These are phyloP conservation scores for Neofusicoccum cordaticola DNA, from an alignment of 2,329 filamentous ascomycete species.

Conservation along the genomic window DNA sequence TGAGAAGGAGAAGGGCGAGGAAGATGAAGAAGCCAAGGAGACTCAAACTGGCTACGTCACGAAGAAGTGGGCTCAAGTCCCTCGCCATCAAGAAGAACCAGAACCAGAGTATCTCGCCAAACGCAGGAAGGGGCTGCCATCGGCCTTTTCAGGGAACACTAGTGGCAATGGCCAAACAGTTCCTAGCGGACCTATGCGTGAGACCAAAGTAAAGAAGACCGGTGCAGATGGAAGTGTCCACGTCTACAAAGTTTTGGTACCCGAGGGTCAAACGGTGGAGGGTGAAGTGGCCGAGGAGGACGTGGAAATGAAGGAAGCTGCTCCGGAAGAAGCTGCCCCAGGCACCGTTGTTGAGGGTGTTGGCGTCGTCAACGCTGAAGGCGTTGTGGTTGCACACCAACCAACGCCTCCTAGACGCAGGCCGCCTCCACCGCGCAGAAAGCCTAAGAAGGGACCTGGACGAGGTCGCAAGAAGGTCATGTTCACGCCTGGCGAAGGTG, in stretches of 20 bases:
- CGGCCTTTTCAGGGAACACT: conserved; percentile 28
- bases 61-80: conserved; percentile 58
- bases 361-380: conserved; percentile 60
- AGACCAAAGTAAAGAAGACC: conserved; percentile 74
- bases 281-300: conserved; percentile 70
- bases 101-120: conserved; percentile 64
- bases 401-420: conserved; percentile 58
- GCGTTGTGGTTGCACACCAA: conserved; percentile 54
- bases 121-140: conserved; percentile 57
- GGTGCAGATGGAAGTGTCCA: conserved; percentile 77
- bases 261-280: conserved; percentile 74
- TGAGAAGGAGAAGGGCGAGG: conserved; percentile 50
- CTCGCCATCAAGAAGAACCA: conserved; percentile 55
- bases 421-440: conserved; percentile 75
- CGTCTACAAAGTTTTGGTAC: conserved; percentile 78
- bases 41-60: conserved; percentile 53
- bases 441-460: conserved; percentile 70
- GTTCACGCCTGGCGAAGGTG: conserved; percentile 49
- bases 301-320: conserved; percentile 45
- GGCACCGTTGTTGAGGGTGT: conserved; percentile 60
- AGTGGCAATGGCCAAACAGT: not conserved
- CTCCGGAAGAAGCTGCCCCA: conserved; percentile 43
- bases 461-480: conserved; percentile 74
- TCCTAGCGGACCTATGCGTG: conserved; percentile 56
- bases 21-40: conserved; percentile 43